These are phyloP conservation scores for Simmondsia chinensis DNA, from an alignment of 148 eudicot genomes.

Conservation along the genomic window DNA sequence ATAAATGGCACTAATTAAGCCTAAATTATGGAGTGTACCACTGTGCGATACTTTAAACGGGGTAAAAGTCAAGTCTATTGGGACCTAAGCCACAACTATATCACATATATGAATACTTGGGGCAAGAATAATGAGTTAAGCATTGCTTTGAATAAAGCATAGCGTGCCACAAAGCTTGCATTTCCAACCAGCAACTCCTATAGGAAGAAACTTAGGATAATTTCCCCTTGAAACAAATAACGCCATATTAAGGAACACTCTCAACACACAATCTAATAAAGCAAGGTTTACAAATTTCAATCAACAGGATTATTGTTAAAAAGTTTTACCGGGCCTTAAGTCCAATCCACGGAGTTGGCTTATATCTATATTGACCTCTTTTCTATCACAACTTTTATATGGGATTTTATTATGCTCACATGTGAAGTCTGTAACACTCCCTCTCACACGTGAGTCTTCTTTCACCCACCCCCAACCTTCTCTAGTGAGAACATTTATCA, in stretches of 20 bases:
- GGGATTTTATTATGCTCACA: no score
- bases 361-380: no score
- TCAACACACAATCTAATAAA: neutral
- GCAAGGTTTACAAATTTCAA: neutral
- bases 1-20: neutral
- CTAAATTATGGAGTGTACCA: neutral
- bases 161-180: neutral
- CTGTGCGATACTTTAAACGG: no score
- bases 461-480: no score
- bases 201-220: constrained; percentile 1
- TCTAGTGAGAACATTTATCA: no score
- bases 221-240: neutral
- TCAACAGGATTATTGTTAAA: neutral
- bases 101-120: neutral
- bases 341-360: no score
- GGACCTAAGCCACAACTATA: neutral
- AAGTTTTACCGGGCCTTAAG: neutral
- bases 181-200: constrained; percentile 1
- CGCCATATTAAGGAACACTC: no score
- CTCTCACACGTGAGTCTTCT: no score
- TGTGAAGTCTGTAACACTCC: no score
- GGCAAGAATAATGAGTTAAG: neutral
- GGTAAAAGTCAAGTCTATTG: no score
- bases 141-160: neutral
- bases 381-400: no score